These are phyloP conservation scores for Puccinia triticina DNA, from an alignment of 1,284 basidiomycete species.

Conservation along the genomic window DNA sequence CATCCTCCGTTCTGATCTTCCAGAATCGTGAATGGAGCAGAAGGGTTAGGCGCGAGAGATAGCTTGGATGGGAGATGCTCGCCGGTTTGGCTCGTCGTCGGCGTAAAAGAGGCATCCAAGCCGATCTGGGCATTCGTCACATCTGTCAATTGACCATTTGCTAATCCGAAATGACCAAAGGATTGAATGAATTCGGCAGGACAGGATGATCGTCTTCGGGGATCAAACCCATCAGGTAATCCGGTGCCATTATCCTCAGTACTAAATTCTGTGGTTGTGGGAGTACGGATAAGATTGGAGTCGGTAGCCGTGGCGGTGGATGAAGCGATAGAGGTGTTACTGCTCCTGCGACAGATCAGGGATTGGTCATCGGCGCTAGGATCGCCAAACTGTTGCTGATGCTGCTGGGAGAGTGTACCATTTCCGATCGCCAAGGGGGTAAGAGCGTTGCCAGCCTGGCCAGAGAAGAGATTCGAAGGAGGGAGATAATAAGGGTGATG, in stretches of 20 bases:
- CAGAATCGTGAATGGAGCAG: slow-evolving; percentile 3
- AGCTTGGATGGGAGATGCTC: neutral
- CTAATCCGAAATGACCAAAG: slow-evolving; percentile 51
- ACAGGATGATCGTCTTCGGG: slow-evolving; percentile 52
- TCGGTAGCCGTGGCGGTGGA: slow-evolving; percentile 33
- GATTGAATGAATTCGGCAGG: slow-evolving; percentile 52
- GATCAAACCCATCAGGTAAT: slow-evolving; percentile 37
- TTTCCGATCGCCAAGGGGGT: neutral
- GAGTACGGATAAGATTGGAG: slow-evolving; percentile 16
- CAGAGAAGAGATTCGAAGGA: slow-evolving; percentile 1
- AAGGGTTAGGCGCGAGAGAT: neutral
- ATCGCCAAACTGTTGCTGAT: slow-evolving; percentile 8
- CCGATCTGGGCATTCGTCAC: slow-evolving; percentile 8
- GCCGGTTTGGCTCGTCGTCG: neutral
- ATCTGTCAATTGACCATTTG: slow-evolving; percentile 30
- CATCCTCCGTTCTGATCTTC: slow-evolving; percentile 18
- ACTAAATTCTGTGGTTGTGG: slow-evolving; percentile 31
- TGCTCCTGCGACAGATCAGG: neutral
- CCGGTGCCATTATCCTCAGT: neutral
- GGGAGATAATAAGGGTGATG: slow-evolving; percentile 41
- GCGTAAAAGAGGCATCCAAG: neutral
- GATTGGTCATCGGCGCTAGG: slow-evolving; percentile 17
- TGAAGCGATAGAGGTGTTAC: slow-evolving; percentile 22
- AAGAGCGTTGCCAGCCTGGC: neutral
- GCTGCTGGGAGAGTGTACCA: slow-evolving; percentile 4